These are phyloP conservation scores for Coemansia sp. DNA, from an alignment of 192 early-diverging fungal genomes.

Conservation along the genomic window DNA sequence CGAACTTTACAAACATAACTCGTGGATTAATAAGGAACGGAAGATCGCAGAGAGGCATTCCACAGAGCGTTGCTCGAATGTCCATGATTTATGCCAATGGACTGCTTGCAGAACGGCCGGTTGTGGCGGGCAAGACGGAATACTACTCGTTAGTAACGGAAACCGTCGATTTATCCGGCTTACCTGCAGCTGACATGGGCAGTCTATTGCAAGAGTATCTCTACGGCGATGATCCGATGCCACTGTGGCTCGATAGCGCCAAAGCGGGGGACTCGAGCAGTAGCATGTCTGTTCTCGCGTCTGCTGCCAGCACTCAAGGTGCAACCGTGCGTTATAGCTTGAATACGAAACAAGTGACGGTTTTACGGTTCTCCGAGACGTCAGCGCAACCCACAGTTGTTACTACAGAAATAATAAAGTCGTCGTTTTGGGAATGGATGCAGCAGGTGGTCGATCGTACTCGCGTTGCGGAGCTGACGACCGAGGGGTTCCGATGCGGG, in stretches of 20 bases:
- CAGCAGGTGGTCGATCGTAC: constrained; percentile 49
- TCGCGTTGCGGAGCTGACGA: constrained; percentile 10
- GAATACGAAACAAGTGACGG: not conserved
- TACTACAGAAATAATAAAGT: not conserved
- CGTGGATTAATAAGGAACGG: not conserved
- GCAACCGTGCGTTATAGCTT: constrained; percentile 37
- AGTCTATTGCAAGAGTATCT: constrained; percentile 19
- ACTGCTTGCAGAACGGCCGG: not conserved
- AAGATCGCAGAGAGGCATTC: not conserved
- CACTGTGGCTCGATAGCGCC: constrained; percentile 73
- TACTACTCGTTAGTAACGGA: not conserved
- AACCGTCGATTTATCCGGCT: not conserved
- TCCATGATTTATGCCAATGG: not conserved
- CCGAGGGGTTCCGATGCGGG: constrained; percentile 76
- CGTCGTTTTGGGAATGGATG: constrained; percentile 71
- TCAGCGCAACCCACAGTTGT: not conserved
- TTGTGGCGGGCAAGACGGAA: not conserved
- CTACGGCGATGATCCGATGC: constrained; percentile 29
- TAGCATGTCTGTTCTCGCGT: constrained; percentile 39
- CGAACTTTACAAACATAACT: constrained; percentile 65
- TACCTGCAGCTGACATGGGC: not conserved
- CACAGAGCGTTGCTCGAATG: not conserved
- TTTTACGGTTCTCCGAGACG: constrained; percentile 4
- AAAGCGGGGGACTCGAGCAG: constrained; percentile 3
- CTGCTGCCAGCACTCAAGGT: constrained; percentile 13